Evolutionary conservation across 1,284 basidiomycete genomes (phyloP).

Genomic region (Melampsora larici-populina): DNA sequence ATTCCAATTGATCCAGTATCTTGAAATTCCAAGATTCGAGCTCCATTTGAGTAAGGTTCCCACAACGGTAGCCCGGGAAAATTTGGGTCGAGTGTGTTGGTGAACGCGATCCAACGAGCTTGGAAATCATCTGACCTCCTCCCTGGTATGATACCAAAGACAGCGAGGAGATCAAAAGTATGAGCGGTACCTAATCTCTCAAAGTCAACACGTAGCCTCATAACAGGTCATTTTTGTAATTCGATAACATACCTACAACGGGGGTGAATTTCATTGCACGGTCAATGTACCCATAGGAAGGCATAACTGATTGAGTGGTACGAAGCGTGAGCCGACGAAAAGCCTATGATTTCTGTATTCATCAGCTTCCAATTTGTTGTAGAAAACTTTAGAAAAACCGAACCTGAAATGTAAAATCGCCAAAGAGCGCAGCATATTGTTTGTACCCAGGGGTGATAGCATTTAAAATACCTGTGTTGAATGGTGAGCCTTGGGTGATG

Average conservation of each 20-base stretch:
- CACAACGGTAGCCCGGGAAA: conserved; percentile 1
- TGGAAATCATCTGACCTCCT: not conserved
- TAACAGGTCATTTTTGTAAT: too few relatives aligned
- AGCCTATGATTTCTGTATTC: too few relatives aligned
- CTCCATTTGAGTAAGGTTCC: not conserved
- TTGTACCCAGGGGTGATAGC: conserved; percentile 6
- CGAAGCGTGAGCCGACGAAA: not conserved
- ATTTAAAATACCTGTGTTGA: not conserved
- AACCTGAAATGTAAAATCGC: conserved; percentile 8
- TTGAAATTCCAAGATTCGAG: not conserved
- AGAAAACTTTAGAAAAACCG: not conserved
- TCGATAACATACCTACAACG: not conserved
- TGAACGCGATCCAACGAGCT: conserved; percentile 9
- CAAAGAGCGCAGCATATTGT: conserved; percentile 13
- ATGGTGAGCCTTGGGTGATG: too few relatives aligned
- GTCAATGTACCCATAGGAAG: not conserved
- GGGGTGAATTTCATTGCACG: not conserved
- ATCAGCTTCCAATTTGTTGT: not conserved
- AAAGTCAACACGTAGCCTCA: too few relatives aligned
- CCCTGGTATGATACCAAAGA: not conserved
- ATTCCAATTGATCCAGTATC: not conserved
- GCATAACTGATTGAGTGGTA: not conserved
- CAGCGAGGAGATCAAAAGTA: not conserved
- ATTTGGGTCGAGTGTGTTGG: not conserved
- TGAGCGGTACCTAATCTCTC: not conserved